Evolutionary conservation across 768 basidiomycete species (phyloP), one percentile per base, ranked within the genome.

Genomic region (Symmetrospora coprosmae): DNA sequence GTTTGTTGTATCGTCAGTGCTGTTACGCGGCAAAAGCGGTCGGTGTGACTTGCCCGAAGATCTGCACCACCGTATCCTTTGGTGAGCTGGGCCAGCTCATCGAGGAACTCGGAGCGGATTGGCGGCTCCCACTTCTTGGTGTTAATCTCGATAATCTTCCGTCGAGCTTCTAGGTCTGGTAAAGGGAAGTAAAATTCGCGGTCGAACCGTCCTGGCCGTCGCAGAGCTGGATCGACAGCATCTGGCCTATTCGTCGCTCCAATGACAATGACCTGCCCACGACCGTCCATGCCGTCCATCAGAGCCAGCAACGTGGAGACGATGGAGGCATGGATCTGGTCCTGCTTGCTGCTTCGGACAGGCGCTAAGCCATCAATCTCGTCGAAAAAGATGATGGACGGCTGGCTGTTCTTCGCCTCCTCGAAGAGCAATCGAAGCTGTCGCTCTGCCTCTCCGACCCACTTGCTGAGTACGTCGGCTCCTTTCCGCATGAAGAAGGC

Each of bases 401-500:
- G 92, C 68, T 96, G 92, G 50, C 81, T 85, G 51, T 83, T 82
- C 48, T 82, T 80, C 0, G 94, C 94, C 75, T 97, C 92, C 65
- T 97, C 92, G 71, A 99, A 99, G 14, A 97, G 77, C 38, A 96
- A 78, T 1, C 94, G 82, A 2, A 99, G 78, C 71, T 96, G 92
- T 1, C 94, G 82, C 70, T 97, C 94, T 4, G 94, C 92, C 74
- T 99, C 94, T 51, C 94, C 94, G 13, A 99, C 94, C 92, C 92
- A 99, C 75, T 99, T 99, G 6, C 89, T 91, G 28, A 97, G 78
- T 66, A 86, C 87, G 73, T 99, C 94, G 33, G 94, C 94, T 19
- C 94, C 94, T 74, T 99, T 99, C 48, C 94, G 84, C 94, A 99
- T 97, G 78, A 92, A 99, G 77, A 99, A 99, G 1, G 94, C 90